phyloP scores from a whole-genome alignment of 1,284 basidiomycete genomes.

The Heterobasidion occidentale region DNA sequence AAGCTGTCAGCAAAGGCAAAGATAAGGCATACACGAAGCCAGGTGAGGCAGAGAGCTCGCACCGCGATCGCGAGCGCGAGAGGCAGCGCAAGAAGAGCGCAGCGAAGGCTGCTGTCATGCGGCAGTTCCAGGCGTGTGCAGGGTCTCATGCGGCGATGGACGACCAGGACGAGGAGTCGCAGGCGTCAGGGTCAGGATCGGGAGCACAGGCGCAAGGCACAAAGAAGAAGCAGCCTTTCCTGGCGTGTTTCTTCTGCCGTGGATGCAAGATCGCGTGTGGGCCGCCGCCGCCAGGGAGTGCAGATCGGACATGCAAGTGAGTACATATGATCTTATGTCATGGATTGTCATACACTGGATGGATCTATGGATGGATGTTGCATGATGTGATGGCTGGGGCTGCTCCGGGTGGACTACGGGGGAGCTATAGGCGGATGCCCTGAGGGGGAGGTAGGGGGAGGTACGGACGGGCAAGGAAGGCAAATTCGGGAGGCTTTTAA shows the following conservation, averaged over 20 bases:
- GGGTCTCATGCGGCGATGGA: background rate
- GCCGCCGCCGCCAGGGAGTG: conserved; percentile 25
- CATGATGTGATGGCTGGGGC: background rate
- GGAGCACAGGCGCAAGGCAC: background rate
- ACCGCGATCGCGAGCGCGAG: too few relatives aligned
- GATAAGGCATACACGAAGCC: too few relatives aligned
- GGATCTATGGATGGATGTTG: background rate
- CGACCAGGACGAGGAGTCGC: background rate
- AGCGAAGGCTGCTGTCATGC: too few relatives aligned
- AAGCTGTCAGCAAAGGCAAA: too few relatives aligned
- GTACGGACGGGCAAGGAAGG: background rate
- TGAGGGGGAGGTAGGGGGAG: background rate
- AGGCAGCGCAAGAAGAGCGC: too few relatives aligned
- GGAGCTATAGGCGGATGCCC: background rate
- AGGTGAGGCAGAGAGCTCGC: too few relatives aligned
- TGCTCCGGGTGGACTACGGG: background rate
- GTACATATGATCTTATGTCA: conserved; percentile 8
- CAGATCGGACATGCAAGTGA: conserved; percentile 33
- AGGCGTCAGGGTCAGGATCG: background rate
- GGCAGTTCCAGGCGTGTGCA: too few relatives aligned
- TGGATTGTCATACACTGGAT: background rate
- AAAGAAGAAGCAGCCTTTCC: conserved; percentile 21
- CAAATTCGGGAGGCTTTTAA: background rate
- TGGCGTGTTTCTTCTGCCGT: conserved; percentile 37
- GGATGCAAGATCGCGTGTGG: conserved; percentile 40